phyloP scores from a whole-genome alignment of 352 stramenopile genomes.

The Phytophthora cryptogea region DNA sequence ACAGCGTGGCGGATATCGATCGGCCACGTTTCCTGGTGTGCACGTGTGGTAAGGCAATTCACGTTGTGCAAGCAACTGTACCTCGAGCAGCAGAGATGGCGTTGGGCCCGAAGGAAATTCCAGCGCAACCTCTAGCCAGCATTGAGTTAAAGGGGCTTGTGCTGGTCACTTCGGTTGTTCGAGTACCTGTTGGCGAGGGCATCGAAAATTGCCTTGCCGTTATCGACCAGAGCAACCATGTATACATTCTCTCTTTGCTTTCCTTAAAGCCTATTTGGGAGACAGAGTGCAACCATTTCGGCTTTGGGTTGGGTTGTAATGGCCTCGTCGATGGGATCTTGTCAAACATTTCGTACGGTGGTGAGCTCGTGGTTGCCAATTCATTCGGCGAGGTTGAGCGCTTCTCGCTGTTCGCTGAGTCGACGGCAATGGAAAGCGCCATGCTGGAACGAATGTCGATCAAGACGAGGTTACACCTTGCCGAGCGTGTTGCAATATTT shows the following conservation, averaged over 20 bases:
- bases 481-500: slow-evolving; percentile 43
- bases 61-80: slow-evolving; percentile 53
- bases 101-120: slow-evolving; percentile 48
- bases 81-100: slow-evolving; percentile 68
- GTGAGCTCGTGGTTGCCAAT: slow-evolving; percentile 66
- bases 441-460: slow-evolving; percentile 60
- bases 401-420: slow-evolving; percentile 62
- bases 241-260: slow-evolving; percentile 71
- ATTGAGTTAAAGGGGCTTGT: slow-evolving; percentile 51
- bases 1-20: slow-evolving; percentile 39
- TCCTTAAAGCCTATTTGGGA: slow-evolving; percentile 61
- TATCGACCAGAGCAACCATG: slow-evolving; percentile 64
- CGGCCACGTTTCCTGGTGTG: slow-evolving; percentile 60
- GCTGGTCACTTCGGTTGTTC: slow-evolving; percentile 53
- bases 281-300: slow-evolving; percentile 38
- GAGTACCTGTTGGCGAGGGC: slow-evolving; percentile 53
- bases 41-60: slow-evolving; percentile 57
- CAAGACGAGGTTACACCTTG: slow-evolving; percentile 49
- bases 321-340: slow-evolving; percentile 50
- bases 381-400: slow-evolving; percentile 68
- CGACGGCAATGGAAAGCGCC: slow-evolving; percentile 54
- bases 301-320: slow-evolving; percentile 35
- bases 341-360: slow-evolving; percentile 48
- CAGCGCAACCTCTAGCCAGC: slow-evolving; percentile 51
- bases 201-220: slow-evolving; percentile 70